Evolutionary conservation across 1,139 yeast genomes (phyloP), one percentile per base, ranked within the genome.

Genomic region (Lizanozyma gosingica): DNA sequence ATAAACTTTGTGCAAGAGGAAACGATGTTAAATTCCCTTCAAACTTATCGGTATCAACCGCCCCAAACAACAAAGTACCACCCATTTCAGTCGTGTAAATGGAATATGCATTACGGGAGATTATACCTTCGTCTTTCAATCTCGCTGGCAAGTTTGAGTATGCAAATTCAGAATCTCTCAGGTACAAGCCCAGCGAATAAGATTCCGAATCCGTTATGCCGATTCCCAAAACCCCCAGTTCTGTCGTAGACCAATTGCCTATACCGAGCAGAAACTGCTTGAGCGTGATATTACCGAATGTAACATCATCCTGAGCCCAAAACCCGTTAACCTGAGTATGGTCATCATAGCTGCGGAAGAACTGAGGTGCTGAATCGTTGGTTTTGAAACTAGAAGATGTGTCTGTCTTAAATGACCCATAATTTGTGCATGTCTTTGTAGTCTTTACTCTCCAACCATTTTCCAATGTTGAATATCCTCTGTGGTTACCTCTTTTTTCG

Each of bases 21-120:
- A 53, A 37, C 2, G 48, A 43, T 36, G 48, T 57, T 45, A 76
- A 59, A 1, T 57, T 56, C 11, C 83, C 83, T 1, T 58, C 45
- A 45, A 63, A 70, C 55, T 78, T 78, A 32, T 76, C 71, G 35
- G 64, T 61, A 52, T 78, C 84, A 39, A 76, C 59, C 29, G 76
- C 84, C 3, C 84, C 84, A 53, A 78, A 78, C 36, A 78, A 61
- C 35, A 78, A 56, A n/a, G 65, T 52, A 3, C 83, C 83, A 1
- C 55, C 42, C n/a, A 53, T 48, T 4, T 74, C 57, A n/a, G 63
- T 60, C 4, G 57, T 45, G 15, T 65, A 61, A 38, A 80, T 60
- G 3, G 84, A 76, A 54, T 74, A 80, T 11, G 76, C 67, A 34
- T 59, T 62, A 38, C 68, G 64, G 37, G 63, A 52, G 46, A 78